Base-by-base conservation (phyloP, 768 basidiomycete genomes). In the Jaapia argillacea region DNA sequence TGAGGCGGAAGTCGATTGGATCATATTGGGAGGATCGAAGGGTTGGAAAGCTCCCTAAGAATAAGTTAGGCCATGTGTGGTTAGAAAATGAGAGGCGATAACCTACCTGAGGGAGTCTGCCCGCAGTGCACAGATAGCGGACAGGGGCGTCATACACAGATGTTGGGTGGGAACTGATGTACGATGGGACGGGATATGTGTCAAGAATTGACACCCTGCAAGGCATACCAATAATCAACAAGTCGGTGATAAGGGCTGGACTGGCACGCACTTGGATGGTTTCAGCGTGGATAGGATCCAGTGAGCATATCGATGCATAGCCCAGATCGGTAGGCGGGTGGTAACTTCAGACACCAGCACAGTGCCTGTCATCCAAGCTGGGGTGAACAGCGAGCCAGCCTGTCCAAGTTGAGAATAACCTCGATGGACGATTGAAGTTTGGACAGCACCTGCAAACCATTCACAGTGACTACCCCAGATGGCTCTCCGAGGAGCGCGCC, bases 21-120 rank as follows among this genome's bases (percentile, higher is more conserved):
- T 41, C 36, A 57, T 48, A 41, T 57, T 57, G 18, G 56, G 56
- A 18, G 56, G 51, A 1, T 25, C 25, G 45, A 57, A 54, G 3
- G 47, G 48, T 26, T 40, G 18, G 18, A 42, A 24, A 24, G 28
- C 28, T 16, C 28, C 28, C 28, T 40, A 28, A 4, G 42, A 37
- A n/a, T 25, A 22, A 49, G 14, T n/a, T 24, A 28, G 39, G 14
- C 18, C 25, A 20, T 48, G 43, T 26, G 40, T 35, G 37, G 21
- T 4, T 24, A 37, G 23, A 36, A 23, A 7, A 20, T 16, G 4
- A 24, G 10, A 27, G 4, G 36, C 4, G 21, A 42, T 2, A 5
- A 27, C 3, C 13, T 3, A 14, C 5, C 28, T 5, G 10, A 33
- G 28, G 28, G 10, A 16, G 16, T 16, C 28, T 10, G 28, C 10